A percentile compares a stretch with the other conserved stretches of the same genome.
Conservation (phyloP, 306 rosid species). For the Gastrolobium bilobum region DNA sequence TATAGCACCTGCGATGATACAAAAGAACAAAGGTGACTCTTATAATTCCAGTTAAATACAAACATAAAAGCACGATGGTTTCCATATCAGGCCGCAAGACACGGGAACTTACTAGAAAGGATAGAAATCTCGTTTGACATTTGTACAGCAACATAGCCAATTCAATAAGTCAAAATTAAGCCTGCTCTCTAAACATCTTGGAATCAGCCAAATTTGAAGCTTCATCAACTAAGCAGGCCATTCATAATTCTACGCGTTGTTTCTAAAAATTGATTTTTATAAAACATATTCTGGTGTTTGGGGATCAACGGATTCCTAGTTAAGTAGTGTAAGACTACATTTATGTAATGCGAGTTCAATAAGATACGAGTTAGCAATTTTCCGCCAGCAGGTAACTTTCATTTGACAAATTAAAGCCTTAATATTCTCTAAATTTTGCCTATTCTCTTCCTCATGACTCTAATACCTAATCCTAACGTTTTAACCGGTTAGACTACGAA, state of each 20-base stretch:
- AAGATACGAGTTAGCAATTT: background rate
- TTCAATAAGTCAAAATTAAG: background rate
- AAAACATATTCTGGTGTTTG: background rate
- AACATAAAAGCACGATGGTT: background rate
- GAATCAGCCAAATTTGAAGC: background rate
- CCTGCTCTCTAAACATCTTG: background rate
- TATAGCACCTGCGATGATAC: conserved; percentile 30
- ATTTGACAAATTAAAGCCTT: no score
- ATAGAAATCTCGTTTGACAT: background rate
- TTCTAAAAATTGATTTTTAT: background rate
- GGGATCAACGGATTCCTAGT: background rate
- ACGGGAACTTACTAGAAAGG: background rate
- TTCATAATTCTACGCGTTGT: background rate
- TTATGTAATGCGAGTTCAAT: background rate
- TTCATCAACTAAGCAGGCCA: background rate
- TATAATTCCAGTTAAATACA: background rate
- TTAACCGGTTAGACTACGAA: no score
- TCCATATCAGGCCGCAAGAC: background rate
- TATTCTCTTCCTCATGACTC: no score
- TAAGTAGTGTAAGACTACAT: background rate
- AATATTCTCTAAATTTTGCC: no score
- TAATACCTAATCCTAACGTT: no score
- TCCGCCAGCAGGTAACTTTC: no score
- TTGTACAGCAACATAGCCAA: background rate
- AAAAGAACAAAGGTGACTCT: background rate